A percentile compares a stretch with the other conserved stretches of the same genome.
These are phyloP conservation scores for Chalaropsis ovoidea DNA, from an alignment of 2,329 filamentous ascomycete genomes.

Conservation along the genomic window DNA sequence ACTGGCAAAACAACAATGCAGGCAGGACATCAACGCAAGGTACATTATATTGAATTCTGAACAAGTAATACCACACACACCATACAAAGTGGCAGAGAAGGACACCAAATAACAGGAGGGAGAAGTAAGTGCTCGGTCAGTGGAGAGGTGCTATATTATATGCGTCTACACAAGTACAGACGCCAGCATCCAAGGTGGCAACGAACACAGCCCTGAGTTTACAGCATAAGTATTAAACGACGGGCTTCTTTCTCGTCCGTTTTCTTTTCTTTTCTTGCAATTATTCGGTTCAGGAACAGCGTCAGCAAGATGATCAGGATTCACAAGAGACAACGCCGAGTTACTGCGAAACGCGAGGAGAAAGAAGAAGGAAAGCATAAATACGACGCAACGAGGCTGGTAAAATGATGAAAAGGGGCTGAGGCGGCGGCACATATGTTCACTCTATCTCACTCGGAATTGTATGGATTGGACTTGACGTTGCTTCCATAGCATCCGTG, in stretches of 20 bases:
- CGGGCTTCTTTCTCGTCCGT: no score
- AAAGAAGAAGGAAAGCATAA: not conserved
- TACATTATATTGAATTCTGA: not conserved
- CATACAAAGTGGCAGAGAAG: no score
- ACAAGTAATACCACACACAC: not conserved
- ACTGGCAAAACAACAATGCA: not conserved
- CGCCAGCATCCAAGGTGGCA: no score
- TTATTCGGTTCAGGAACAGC: no score
- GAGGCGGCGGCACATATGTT: slow-evolving; percentile 9
- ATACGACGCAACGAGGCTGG: not conserved
- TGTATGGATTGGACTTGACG: not conserved
- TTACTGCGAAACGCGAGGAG: not conserved
- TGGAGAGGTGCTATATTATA: no score
- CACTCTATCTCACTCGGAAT: not conserved
- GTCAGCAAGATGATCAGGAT: not conserved
- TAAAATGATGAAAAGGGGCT: slow-evolving; percentile 2
- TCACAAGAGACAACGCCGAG: not conserved
- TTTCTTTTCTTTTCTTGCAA: no score
- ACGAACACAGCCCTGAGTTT: no score
- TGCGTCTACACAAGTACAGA: no score
- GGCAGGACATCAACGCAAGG: not conserved
- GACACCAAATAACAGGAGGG: no score
- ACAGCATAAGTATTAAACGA: no score
- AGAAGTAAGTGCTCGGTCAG: no score
- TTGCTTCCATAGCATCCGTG: slow-evolving; percentile 5